Evolutionary conservation across 2,329 filamentous ascomycete species (phyloP).

Genomic region (Elsinoe perseae): DNA sequence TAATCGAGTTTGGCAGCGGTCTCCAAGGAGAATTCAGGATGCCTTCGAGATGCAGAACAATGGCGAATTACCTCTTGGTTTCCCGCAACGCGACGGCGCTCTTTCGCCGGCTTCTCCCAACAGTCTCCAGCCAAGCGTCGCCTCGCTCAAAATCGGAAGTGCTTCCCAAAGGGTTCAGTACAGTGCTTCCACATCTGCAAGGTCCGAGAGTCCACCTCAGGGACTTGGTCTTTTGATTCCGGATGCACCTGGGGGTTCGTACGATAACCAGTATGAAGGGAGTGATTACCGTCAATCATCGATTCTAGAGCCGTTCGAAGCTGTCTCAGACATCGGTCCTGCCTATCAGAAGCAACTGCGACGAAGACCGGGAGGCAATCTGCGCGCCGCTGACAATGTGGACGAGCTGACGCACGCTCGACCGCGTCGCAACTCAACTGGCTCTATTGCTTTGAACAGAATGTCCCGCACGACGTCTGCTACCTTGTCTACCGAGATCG

Average conservation of each 20-base stretch:
- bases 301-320: conserved; percentile 1
- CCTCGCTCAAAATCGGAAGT: neutral
- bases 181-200: neutral
- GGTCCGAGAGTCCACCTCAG: conserved; percentile 8
- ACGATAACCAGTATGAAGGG: neutral
- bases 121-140: neutral
- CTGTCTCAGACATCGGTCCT: neutral
- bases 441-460: conserved; percentile 27
- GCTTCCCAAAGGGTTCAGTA: conserved; percentile 1
- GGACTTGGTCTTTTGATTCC: conserved; percentile 10
- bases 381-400: conserved; percentile 40
- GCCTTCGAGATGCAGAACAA: conserved; percentile 1
- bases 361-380: conserved; percentile 42
- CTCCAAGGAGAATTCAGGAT: conserved; percentile 7
- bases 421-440: conserved; percentile 41
- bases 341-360: conserved; percentile 35
- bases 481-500: conserved; percentile 13
- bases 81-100: neutral
- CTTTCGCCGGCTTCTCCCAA: neutral
- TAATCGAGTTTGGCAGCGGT: neutral
- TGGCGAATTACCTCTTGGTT: neutral
- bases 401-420: conserved; percentile 36
- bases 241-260: neutral
- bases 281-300: conserved; percentile 10
- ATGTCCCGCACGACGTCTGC: conserved; percentile 12